Evolutionary conservation across 169 alveolate species (phyloP).

Genomic region (Perkinsus marinus): DNA sequence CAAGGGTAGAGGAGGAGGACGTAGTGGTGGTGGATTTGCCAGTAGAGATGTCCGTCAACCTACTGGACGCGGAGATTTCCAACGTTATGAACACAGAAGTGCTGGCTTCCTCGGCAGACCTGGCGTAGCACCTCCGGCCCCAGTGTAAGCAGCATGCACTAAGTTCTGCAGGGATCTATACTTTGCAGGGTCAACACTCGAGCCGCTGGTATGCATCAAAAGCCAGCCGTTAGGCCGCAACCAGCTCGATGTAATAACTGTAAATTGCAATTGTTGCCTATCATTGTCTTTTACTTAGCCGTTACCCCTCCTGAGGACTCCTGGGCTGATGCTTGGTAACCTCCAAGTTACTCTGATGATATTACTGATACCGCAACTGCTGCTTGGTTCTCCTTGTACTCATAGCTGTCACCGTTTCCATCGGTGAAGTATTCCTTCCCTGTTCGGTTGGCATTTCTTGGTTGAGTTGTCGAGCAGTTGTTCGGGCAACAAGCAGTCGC

Average conservation of each 20-base stretch:
- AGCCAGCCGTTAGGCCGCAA: not conserved
- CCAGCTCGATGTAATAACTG: not conserved
- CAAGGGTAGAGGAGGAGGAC: not conserved
- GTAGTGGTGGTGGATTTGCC: not conserved
- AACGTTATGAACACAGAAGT: not conserved
- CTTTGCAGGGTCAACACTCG: not conserved
- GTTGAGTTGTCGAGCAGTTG: no score
- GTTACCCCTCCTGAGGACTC: not conserved
- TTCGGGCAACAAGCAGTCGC: no score
- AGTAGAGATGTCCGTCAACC: not conserved
- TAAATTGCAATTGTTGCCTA: not conserved
- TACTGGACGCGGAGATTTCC: not conserved
- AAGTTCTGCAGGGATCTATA: not conserved
- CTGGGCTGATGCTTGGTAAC: not conserved
- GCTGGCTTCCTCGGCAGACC: not conserved
- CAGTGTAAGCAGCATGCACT: not conserved
- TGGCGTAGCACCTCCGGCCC: not conserved
- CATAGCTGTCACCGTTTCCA: no score
- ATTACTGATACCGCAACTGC: no score
- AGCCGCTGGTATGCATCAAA: not conserved
- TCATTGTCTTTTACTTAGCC: not conserved
- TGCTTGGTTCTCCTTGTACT: no score
- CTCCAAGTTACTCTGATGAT: no score
- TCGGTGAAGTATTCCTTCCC: no score
- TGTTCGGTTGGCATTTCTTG: no score